Base-by-base conservation (phyloP, 768 basidiomycete species). In the Steccherinum ochraceum region DNA sequence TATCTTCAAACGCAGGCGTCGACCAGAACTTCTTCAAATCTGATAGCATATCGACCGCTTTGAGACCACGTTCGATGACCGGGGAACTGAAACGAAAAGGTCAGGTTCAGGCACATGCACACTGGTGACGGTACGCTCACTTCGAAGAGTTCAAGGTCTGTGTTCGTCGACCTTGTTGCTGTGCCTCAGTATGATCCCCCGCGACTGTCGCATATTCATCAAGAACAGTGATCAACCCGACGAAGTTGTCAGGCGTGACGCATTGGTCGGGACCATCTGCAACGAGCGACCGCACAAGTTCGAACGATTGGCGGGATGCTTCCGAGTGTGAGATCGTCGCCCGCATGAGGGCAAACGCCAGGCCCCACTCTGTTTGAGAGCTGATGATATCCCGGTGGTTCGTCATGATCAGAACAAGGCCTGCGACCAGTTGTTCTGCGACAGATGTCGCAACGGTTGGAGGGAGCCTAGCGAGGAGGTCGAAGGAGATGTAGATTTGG, bases 301-400 rank as follows among this genome's bases (percentile, higher is more conserved):
- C 83, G 61, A 97, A 89, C 2, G 95, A 87, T 47, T 84, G 71
- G 30, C 89, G 84, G 21, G 91, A 84, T 4, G 93, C 94, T 66
- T 92, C 90, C 10, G 90, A 80, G 62, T 96, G 88, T 12, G 84
- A 74, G 40, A 93, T 79, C 0, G 93, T 94, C 1, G 85, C 86
- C 45, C 90, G 82, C 56, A 98, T 77, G 24, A 97, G 73, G 1
- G 90, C 88, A 60, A 94, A 90, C 19, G 94, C 79, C 39, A 98
- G 72, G 54, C 90, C 93, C 95, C 95, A 99, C 64, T 98, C 95
- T 0, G 95, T 97, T 57, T 88, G 85, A 1, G 93, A 93, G 50
- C 85, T 92, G 56, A 93, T 81, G 21, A 91, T 80, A 5, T 81
- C 73, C 43, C 76, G 73, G 57, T 94, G 81, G 44, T 85, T 81